phyloP scores from a whole-genome alignment of 768 basidiomycete genomes.

The Mrakia gelida region DNA sequence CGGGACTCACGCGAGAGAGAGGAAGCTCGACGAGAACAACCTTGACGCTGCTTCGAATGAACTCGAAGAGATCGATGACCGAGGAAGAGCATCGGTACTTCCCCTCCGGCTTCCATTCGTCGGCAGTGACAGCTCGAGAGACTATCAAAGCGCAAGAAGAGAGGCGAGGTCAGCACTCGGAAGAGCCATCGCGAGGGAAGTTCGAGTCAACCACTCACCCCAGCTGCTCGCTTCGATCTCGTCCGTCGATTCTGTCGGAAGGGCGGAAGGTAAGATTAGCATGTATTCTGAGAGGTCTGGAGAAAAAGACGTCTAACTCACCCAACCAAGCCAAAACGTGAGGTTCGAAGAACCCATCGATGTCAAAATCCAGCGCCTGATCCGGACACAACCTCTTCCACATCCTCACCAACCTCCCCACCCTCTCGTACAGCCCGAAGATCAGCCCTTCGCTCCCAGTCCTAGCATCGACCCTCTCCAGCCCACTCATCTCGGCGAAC shows the following conservation, averaged over 20 bases:
- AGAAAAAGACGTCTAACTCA: not conserved
- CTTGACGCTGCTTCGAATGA: not conserved
- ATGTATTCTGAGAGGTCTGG: no score
- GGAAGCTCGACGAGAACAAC: not conserved
- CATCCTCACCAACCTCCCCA: not conserved
- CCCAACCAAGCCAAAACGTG: not conserved
- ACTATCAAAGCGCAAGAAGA: not conserved
- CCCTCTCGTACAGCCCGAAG: not conserved
- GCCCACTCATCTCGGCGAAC: not conserved
- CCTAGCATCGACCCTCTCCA: not conserved
- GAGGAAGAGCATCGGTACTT: not conserved
- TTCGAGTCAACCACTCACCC: not conserved
- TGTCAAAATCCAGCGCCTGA: not conserved
- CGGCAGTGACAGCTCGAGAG: not conserved
- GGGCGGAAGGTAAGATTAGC: not conserved
- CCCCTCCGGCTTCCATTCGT: not conserved
- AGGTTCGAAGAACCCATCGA: not conserved
- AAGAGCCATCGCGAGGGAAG: no score
- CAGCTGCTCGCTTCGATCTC: not conserved
- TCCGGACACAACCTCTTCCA: slow-evolving; percentile 1
- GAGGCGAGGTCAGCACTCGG: not conserved
- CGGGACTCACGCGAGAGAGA: not conserved
- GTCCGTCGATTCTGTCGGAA: not conserved
- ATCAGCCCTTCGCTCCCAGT: not conserved
- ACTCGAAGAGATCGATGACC: not conserved